Base-by-base conservation (phyloP, 345 rosid genomes). In the Camelina sativa region DNA sequence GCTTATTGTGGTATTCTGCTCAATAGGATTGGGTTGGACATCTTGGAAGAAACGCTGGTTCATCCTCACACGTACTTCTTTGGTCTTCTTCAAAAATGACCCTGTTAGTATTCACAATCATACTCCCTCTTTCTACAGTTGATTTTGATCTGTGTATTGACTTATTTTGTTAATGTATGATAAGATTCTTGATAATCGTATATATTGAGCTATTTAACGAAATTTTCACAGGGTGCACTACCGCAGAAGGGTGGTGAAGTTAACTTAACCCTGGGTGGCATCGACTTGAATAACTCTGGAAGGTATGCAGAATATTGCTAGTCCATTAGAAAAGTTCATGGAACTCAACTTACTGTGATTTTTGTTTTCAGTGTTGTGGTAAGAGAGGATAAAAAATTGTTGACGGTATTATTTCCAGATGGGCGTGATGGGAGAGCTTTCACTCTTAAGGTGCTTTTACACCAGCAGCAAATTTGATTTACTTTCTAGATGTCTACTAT, bases 21-120 rank as follows among this genome's bases (percentile, higher is more conserved):
- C 46, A 86, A 83, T 85, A 95, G 99, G 99, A 70, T 79, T 95
- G 76, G 97, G 99, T 74, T 95, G 99, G 99, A 95, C 90, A 72
- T 95, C 97, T 67, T 95, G 99, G 99, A 95, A 95, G 85, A 95
- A 86, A 80, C 97, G 99, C 52, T 95, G 99, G 97, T 95, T 95
- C 80, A 90, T 92, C 73, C 91, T 95, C 75, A 92, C 99, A 30
- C 96, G 97, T 62, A 88, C 92, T 52, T 95, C 99, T 40, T 88
- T 95, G 93, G 99, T 95, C 79, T 95, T 95, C 86, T 92, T 95
- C 70, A 95, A 90, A 82, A 95, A 87, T 80, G 97, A 95, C 69
- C 99, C 97, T 71, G 99, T 95, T 47, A 95, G 99, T 88, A 76
- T 63, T 70, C 54, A 65, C 40, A 64, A 25, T 41, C 48, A 64